Conservation (phyloP, 225 moss, liverwort and hornwort genomes). For the Sphagnum tenellum region DNA sequence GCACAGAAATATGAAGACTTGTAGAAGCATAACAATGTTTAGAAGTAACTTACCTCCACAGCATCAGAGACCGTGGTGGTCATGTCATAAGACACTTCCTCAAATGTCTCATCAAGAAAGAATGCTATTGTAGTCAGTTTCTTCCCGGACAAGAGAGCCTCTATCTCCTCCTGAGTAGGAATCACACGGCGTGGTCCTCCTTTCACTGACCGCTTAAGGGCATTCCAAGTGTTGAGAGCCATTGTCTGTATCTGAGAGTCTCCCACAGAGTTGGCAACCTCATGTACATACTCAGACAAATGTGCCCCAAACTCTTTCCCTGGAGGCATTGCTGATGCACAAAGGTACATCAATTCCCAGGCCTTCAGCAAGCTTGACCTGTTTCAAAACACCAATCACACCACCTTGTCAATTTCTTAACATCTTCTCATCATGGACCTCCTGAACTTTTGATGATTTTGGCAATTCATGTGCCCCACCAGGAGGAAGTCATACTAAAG, state of each 20-base stretch:
- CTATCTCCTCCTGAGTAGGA: slow-evolving; percentile 58
- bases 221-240: slow-evolving; percentile 55
- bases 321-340: slow-evolving; percentile 64
- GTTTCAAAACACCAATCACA: background rate
- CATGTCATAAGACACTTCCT: slow-evolving; percentile 59
- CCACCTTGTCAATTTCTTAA: no score
- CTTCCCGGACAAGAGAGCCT: slow-evolving; percentile 32
- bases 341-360: slow-evolving; percentile 62
- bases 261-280: slow-evolving; percentile 31
- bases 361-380: slow-evolving; percentile 46
- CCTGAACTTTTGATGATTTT: no score
- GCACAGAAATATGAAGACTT: no score
- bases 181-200: slow-evolving; percentile 47
- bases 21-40: no score
- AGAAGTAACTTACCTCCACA: slow-evolving; percentile 30
- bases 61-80: slow-evolving; percentile 56
- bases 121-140: slow-evolving; percentile 54
- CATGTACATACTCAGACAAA: slow-evolving; percentile 62
- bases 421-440: no score
- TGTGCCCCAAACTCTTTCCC: slow-evolving; percentile 56
- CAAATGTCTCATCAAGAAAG: slow-evolving; percentile 58
- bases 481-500: no score
- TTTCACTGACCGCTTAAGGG: slow-evolving; percentile 54
- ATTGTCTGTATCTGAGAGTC: slow-evolving; percentile 34
- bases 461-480: no score